Evolutionary conservation across 2,329 filamentous ascomycete genomes (phyloP).

Genomic region (Colletotrichum orbiculare): DNA sequence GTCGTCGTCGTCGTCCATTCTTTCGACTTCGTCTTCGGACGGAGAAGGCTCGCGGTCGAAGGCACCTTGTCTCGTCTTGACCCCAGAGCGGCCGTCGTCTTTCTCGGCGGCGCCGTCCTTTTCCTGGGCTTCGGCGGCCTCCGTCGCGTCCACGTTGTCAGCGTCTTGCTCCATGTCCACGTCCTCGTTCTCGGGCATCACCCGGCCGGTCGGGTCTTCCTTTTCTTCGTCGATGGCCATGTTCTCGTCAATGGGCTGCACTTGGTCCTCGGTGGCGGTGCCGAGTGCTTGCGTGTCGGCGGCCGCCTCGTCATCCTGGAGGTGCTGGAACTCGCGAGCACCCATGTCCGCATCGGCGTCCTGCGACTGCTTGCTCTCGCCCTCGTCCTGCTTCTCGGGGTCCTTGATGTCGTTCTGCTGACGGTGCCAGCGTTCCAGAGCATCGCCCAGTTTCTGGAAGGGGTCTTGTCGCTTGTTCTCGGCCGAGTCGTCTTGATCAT

Average conservation of each 20-base stretch:
- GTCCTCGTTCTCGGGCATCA: conserved; percentile 64
- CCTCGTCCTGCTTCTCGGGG: conserved; percentile 64
- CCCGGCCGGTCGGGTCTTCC: conserved; percentile 58
- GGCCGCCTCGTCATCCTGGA: conserved; percentile 83
- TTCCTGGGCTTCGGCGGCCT: conserved; percentile 40
- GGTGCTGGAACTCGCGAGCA: conserved; percentile 90
- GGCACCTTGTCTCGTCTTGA: conserved; percentile 69
- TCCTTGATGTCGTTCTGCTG: conserved; percentile 85
- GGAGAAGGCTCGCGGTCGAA: conserved; percentile 63
- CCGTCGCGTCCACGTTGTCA: conserved; percentile 57
- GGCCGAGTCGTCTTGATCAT: conserved; percentile 55
- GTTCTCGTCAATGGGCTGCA: conserved; percentile 84
- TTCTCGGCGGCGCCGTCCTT: conserved; percentile 47
- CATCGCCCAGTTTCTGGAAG: conserved; percentile 95
- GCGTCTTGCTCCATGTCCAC: conserved; percentile 58
- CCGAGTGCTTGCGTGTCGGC: conserved; percentile 94
- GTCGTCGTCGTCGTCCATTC: conserved; percentile 49
- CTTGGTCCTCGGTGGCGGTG: conserved; percentile 87
- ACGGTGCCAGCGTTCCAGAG: conserved; percentile 91
- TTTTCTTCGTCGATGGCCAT: conserved; percentile 87
- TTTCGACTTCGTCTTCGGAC: conserved; percentile 46
- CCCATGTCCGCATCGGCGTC: conserved; percentile 75
- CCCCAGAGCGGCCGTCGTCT: conserved; percentile 69
- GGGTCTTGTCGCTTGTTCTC: conserved; percentile 69
- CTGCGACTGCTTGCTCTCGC: conserved; percentile 61